phyloP scores from a whole-genome alignment of 176 grass and related monocot species.

The Pharus latifolius region DNA sequence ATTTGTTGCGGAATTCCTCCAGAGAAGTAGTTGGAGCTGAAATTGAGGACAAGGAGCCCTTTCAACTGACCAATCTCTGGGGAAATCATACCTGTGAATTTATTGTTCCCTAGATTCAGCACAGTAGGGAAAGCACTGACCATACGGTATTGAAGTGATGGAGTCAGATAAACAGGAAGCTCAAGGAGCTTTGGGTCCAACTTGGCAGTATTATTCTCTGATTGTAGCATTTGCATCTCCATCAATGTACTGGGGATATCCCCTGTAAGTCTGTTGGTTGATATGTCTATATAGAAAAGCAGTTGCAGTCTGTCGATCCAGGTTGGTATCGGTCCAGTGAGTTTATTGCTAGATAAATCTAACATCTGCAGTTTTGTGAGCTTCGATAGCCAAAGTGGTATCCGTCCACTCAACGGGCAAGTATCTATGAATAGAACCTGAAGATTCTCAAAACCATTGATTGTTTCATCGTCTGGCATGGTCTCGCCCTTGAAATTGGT shows the following conservation, averaged over 20 bases:
- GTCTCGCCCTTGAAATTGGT: constrained; percentile 43
- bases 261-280: constrained; percentile 47
- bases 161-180: constrained; percentile 46
- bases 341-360: constrained; percentile 50
- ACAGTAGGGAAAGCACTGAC: constrained; percentile 47
- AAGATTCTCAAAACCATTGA: constrained; percentile 56
- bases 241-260: constrained; percentile 40
- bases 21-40: constrained; percentile 52
- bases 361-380: constrained; percentile 50
- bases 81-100: constrained; percentile 39
- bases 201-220: constrained; percentile 24
- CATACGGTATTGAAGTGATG: constrained; percentile 43
- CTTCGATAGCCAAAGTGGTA: constrained; percentile 59
- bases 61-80: constrained; percentile 42
- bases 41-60: constrained; percentile 36
- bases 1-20: constrained; percentile 43
- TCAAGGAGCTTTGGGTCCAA: constrained; percentile 50
- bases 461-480: constrained; percentile 28
- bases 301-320: constrained; percentile 45
- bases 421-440: constrained; percentile 35
- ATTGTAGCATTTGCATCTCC: constrained; percentile 41
- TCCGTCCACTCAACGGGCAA: constrained; percentile 31
- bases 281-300: constrained; percentile 64
- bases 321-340: constrained; percentile 49
- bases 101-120: constrained; percentile 36